phyloP scores from a whole-genome alignment of 176 grass and related monocot genomes.

The Cenchrus purpureus region DNA sequence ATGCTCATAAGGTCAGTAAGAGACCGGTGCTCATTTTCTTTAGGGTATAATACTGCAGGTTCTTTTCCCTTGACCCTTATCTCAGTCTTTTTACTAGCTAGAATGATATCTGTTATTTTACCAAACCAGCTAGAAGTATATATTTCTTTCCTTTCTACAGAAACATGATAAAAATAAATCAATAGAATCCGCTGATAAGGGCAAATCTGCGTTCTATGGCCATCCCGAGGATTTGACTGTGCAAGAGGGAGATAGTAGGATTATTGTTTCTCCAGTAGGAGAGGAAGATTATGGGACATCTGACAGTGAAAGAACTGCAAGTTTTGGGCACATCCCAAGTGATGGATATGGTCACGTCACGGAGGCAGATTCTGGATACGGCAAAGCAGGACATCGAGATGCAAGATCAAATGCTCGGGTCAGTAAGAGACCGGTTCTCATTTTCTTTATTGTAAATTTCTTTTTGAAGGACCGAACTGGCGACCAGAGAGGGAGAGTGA shows the following conservation, averaged over 20 bases:
- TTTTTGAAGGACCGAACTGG: too few species aligned
- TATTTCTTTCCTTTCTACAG: background rate
- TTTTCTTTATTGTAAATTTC: background rate
- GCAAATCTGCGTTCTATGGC: background rate
- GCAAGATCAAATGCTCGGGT: background rate
- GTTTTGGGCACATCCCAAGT: background rate
- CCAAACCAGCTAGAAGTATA: background rate
- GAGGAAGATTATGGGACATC: background rate
- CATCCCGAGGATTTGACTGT: background rate
- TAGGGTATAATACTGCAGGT: too few species aligned
- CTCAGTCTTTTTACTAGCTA: background rate
- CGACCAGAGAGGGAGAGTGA: too few species aligned
- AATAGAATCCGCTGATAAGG: constrained; percentile 24
- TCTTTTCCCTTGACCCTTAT: background rate
- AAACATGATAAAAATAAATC: constrained; percentile 1
- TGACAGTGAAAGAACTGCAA: background rate
- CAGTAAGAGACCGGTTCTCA: background rate
- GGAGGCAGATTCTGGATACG: background rate
- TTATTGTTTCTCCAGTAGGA: background rate
- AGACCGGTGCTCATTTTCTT: too few species aligned
- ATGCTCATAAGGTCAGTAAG: too few species aligned
- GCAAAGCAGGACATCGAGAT: background rate
- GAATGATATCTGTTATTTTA: background rate
- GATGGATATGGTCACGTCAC: background rate
- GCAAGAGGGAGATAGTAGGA: constrained; percentile 18